A percentile compares a stretch with the other conserved stretches of the same genome.
These are phyloP conservation scores for Trypanosoma avium DNA, from an alignment of 208 protist species.

Conservation along the genomic window DNA sequence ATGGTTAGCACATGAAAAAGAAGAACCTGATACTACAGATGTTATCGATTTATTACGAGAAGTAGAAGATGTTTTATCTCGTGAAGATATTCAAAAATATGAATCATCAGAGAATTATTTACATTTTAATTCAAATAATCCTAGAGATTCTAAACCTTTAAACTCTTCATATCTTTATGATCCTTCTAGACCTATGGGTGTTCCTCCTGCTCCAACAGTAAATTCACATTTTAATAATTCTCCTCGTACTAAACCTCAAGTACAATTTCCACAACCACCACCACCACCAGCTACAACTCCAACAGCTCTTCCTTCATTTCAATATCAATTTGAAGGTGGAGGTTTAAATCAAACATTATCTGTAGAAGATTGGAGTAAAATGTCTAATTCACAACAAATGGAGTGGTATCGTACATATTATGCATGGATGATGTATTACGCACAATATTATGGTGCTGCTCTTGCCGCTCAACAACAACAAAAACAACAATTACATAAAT, in stretches of 20 bases:
- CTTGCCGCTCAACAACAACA: constrained; percentile 21
- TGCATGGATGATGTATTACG: constrained; percentile 69
- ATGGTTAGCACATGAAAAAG: constrained; percentile 10
- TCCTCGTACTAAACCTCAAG: neutral
- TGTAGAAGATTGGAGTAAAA: constrained; percentile 18
- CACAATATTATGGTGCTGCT: constrained; percentile 43
- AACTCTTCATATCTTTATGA: neutral
- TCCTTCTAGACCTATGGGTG: constrained; percentile 7
- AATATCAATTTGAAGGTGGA: neutral
- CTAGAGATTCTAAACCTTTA: neutral
- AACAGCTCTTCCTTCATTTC: constrained; percentile 22
- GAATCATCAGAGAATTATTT: neutral
- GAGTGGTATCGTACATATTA: constrained; percentile 63
- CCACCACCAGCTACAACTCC: constrained; percentile 19
- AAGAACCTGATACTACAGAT: constrained; percentile 26
- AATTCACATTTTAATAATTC: neutral
- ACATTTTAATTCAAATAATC: neutral
- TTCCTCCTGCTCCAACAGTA: neutral
- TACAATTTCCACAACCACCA: constrained; percentile 5
- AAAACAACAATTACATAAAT: constrained; percentile 3
- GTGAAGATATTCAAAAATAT: constrained; percentile 11
- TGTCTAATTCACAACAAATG: constrained; percentile 23
- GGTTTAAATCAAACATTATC: neutral
- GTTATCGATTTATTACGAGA: constrained; percentile 40
- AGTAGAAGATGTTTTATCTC: constrained; percentile 31